Evolutionary conservation across 352 stramenopile genomes (phyloP), one percentile per base, ranked within the genome.

Genomic region (Blastocystis sp.): DNA sequence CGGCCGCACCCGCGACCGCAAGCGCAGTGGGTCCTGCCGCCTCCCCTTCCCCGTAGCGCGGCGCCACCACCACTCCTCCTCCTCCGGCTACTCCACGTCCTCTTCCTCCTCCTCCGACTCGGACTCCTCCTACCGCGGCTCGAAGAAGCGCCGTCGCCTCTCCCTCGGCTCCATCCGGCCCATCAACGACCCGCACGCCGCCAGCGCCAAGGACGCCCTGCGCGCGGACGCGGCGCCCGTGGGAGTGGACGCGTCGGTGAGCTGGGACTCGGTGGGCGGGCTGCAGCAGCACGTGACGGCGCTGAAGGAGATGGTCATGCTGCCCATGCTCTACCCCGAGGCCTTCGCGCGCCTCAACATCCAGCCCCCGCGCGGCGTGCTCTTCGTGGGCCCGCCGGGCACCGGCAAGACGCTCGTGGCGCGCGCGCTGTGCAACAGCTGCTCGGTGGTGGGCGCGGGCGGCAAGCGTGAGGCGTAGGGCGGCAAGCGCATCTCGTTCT

Each of bases 301-400:
- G 42, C 91, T 97, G 78, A 96, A 97, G 89, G 94, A 97, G 91
- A 97, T 97, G 94, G 93, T 97, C 10, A 92, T 97, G 91, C 91
- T 97, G 17, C 94, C 94, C 7, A 87, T 97, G 64, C 76, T 97
- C 43, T 97, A 97, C 80, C 94, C 94, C 0, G 94, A 97, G 89
- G 94, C 96, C 80, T 97, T 96, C 76, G 90, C 94, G 59, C 94
- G 95, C 90, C 96, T 95, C 89, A 94, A 92, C 38, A 90, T 96
- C 48, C 90, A 91, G 0, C 94, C 94, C 52, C 93, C 93, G 28
- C 94, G 93, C 0, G 94, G 94, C 42, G 94, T 96, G 10, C 88
- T 96, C 4, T 96, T 96, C 88, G 95, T 95, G 87, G 94, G 94
- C 0, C 94, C 94, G 21, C 94, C 94, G 38, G 81, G 81, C 19